Evolutionary conservation across 305 asterid genomes (phyloP), one percentile per base, ranked within the genome.

Genomic region (Fraxinus latifolia): DNA sequence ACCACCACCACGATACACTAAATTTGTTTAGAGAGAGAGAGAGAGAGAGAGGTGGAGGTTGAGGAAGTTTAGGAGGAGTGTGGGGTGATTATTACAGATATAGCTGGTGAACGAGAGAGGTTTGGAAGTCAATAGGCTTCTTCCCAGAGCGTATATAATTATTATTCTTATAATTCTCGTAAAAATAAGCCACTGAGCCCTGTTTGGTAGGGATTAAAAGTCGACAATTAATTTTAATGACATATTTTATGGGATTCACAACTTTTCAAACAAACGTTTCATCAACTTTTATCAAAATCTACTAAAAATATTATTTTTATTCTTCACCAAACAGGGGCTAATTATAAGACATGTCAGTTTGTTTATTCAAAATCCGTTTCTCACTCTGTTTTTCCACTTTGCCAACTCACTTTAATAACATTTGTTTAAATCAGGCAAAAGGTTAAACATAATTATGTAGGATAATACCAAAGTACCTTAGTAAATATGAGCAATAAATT

Each of bases 1-100:
- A 73, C 89, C 86, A 74, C 85, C 89, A 81, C 84, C 89, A 84
- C 84, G 87, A 76, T 83, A 81, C 82, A 74, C 21, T 6, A 27
- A 34, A 76, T 27, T 44, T 36, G 32, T 15, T 15, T 33, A 79
- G 32, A 25, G 42, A 9, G 33, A 42, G 50, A 1, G 58, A 5
- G 21, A 79, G 32, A 25, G 42, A 9, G 33, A 55, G 47, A 1
- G 55, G 12, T 23, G 23, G 53, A 84, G 76, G 58, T 79, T 80
- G 80, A 72, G 74, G 85, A 79, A 75, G 81, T 37, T 77, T 67
- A 83, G 82, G 67, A 82, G 71, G 81, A 74, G 85, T 88, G 87
- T 88, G 83, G 81, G 88, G 88, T 86, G 85, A 83, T 62, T 21
- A 81, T 86, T 82, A 65, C 72, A 65, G 74, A 83, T 80, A 74